Base-by-base conservation (phyloP, 257 asterid species). In the Echites panduratus region DNA sequence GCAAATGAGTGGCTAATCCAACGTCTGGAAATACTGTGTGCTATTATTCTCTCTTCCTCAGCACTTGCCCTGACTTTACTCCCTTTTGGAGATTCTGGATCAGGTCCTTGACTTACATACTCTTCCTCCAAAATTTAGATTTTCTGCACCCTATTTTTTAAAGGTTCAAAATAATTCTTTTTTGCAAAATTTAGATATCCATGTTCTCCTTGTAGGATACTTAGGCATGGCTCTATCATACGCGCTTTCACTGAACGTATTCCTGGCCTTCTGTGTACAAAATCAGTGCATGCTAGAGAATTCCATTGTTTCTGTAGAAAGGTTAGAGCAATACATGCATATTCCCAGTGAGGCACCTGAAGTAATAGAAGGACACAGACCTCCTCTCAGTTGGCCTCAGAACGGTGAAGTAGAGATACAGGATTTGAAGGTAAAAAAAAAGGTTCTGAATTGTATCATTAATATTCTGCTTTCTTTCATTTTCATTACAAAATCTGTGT, bases 211-310 rank as follows among this genome's bases (percentile, higher is more conserved):
- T 64, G 73, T 77, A 82, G 85, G 85, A 67, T 79, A 66, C 49
- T 69, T 80, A 29, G 87, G 87, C 27, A 80, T 83, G 84, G 82
- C 84, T 77, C 72, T 83, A 19, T 79, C 87, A 1, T 83, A 83
- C 29, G 82, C 80, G 9, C 84, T 83, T 50, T 79, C 84, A 10
- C 69, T 83, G 40, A 83, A 80, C 8, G 70, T 71, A 7, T 72
- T 54, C 72, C 77, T 83, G 53, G 80, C 67, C 54, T 6, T 40
- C 20, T 63, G 75, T 0, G 77, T 80, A 47, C 80, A 71, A 65
- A 65, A 19, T 22, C 81, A 77, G 6, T 83, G 84, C 78, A 54
- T 69, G 75, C 78, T 83, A 65, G 84, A 77, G 61, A 83, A 78
- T 27, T 75, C 71, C 43, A 80, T 80, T 24, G 72, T 80, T 57